phyloP scores from a whole-genome alignment of 2,329 filamentous ascomycete species.

The Talaromyces islandicus region DNA sequence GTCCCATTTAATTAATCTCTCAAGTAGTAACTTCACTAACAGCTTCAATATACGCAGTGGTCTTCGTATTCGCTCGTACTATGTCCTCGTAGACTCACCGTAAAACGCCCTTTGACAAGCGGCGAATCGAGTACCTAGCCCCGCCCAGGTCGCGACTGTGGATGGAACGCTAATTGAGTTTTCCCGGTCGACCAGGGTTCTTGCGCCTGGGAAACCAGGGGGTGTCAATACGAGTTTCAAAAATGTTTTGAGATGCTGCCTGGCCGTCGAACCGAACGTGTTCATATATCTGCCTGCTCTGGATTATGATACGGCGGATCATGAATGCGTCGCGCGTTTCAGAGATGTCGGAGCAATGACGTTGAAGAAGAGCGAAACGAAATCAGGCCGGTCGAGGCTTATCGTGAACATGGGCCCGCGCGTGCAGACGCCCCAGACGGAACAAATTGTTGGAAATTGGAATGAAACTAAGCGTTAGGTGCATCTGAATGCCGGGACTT shows the following conservation, averaged over 20 bases:
- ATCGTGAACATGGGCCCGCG: not conserved
- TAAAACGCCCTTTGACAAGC: not conserved
- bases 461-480: not conserved
- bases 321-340: not conserved
- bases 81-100: not conserved
- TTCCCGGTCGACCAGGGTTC: not conserved
- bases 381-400: not conserved
- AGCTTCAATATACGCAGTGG: too few relatives aligned
- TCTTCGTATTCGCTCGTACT: not conserved
- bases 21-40: too few relatives aligned
- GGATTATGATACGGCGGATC: not conserved
- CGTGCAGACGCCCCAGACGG: not conserved
- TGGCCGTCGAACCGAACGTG: too few relatives aligned
- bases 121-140: not conserved
- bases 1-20: not conserved
- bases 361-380: not conserved
- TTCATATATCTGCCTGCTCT: not conserved
- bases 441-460: not conserved
- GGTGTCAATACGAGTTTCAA: not conserved
- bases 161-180: not conserved
- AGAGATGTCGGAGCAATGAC: not conserved
- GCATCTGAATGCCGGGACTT: not conserved
- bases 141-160: not conserved
- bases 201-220: not conserved
- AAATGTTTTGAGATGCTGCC: not conserved